phyloP scores from a whole-genome alignment of 345 rosid genomes.

The Cardamine occulta region DNA sequence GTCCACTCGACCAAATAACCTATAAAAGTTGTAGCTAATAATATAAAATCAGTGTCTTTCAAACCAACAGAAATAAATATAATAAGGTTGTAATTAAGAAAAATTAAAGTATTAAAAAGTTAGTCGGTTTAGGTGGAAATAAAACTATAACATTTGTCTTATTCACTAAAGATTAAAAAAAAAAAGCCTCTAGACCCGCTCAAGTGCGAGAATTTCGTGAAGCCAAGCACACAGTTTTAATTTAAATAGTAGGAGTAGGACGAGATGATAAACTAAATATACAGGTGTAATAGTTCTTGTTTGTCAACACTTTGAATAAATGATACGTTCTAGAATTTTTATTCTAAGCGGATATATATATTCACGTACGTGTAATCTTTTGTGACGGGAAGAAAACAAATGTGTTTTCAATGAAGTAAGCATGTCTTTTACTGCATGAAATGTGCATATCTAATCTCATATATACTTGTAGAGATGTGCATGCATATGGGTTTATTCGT shows the following conservation, averaged over 20 bases:
- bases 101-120: background rate
- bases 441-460: background rate
- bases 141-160: conserved; percentile 28
- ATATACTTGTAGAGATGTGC: background rate
- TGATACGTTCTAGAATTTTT: background rate
- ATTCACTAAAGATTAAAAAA: conserved; percentile 21
- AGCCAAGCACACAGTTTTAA: background rate
- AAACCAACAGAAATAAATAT: background rate
- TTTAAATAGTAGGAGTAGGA: background rate
- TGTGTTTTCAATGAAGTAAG: conserved; percentile 9
- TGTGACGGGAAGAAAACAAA: background rate
- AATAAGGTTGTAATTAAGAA: background rate
- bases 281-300: background rate
- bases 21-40: background rate
- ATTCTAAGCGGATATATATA: background rate
- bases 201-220: background rate
- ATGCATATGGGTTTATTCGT: background rate
- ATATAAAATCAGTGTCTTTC: background rate
- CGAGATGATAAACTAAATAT: background rate
- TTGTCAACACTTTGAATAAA: background rate
- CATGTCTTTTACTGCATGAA: background rate
- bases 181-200: conserved; percentile 11
- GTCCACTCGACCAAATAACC: conserved; percentile 37
- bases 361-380: background rate
- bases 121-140: conserved; percentile 33